These are phyloP conservation scores for Aspergillus cavernicola DNA, from an alignment of 495 filamentous ascomycete genomes.

Conservation along the genomic window DNA sequence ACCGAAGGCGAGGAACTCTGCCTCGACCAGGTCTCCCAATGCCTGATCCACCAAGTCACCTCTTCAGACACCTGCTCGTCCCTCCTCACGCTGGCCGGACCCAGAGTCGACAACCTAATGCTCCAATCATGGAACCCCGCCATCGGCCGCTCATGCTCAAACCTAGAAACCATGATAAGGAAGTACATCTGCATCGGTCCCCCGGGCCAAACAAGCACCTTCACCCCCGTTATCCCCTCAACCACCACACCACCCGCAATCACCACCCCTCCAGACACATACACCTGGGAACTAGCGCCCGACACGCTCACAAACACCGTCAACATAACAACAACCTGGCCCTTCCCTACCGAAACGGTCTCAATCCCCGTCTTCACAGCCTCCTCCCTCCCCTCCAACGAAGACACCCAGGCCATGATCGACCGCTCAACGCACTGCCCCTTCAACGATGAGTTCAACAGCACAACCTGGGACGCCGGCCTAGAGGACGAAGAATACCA, in stretches of 20 bases:
- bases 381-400: neutral
- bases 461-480: neutral
- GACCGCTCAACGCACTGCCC: neutral
- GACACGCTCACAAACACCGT: neutral
- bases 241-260: neutral
- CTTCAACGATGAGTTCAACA: neutral
- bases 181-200: conserved; percentile 6
- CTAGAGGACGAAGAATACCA: neutral
- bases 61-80: neutral
- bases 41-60: neutral
- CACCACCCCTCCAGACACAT: neutral
- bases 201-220: neutral
- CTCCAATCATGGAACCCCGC: neutral
- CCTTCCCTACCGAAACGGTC: neutral
- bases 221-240: neutral
- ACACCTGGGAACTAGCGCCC: neutral
- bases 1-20: neutral
- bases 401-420: neutral
- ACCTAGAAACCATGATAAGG: neutral
- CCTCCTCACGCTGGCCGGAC: neutral
- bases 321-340: neutral
- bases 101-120: neutral
- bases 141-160: neutral
- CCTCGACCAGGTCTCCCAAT: neutral
- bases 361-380: neutral